Percentiles rank a stretch among this genome's conserved stretches.
Evolutionary conservation across 83 land plant species (phyloP).

Genomic region (Thuja plicata): DNA sequence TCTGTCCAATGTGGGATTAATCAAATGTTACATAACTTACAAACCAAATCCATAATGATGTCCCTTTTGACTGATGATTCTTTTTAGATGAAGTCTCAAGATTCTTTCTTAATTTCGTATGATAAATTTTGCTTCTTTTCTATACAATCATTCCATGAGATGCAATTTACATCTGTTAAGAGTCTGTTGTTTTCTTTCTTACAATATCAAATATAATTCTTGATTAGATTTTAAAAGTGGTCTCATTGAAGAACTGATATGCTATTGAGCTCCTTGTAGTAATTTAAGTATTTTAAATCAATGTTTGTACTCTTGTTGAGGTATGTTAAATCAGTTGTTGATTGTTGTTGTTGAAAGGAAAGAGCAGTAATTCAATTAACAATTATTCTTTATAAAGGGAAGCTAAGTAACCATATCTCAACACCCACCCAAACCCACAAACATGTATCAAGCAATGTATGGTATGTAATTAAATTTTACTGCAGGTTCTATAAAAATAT

Average conservation of each 20-base stretch:
- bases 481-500: neutral
- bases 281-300: neutral
- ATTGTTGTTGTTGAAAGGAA: neutral
- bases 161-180: neutral
- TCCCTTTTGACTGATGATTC: neutral
- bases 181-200: neutral
- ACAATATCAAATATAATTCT: neutral
- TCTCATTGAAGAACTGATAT: neutral
- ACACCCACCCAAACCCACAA: neutral
- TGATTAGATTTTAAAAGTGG: neutral
- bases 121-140: constrained; percentile 5
- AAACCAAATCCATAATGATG: neutral
- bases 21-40: neutral
- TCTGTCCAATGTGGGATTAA: neutral
- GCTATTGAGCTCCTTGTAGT: neutral
- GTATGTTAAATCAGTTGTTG: constrained; percentile 31
- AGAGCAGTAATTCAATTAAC: neutral
- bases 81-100: neutral
- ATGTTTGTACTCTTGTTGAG: constrained; percentile 86
- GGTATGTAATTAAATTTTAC: neutral
- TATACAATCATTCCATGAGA: neutral
- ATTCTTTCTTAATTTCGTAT: neutral
- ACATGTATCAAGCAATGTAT: neutral
- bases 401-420: neutral
- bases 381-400: neutral